Conservation (phyloP, 257 asterid genomes). For the Lavandula angustifolia region DNA sequence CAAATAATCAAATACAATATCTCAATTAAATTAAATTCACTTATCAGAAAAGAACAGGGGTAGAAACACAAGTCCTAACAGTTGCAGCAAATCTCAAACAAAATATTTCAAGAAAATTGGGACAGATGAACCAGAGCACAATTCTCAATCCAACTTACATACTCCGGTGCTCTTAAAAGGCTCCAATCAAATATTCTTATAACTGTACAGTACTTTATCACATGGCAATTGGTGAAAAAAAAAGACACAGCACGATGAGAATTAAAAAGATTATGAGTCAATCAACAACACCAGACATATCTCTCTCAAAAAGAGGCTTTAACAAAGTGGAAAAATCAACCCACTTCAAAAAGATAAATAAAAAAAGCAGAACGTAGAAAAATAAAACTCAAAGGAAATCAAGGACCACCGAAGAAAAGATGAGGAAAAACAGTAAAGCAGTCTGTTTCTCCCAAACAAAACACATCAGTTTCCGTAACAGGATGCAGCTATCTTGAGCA, state of each 20-base stretch:
- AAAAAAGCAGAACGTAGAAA: conserved; percentile 29
- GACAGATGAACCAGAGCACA: conserved; percentile 11
- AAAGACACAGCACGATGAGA: conserved; percentile 22
- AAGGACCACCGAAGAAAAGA: conserved; percentile 33
- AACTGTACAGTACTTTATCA: conserved; percentile 27
- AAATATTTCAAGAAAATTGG: conserved; percentile 3
- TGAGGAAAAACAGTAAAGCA: conserved; percentile 19
- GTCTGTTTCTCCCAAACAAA: conserved; percentile 26
- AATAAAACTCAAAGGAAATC: conserved; percentile 27
- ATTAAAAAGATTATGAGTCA: conserved; percentile 35
- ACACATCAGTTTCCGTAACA: background rate
- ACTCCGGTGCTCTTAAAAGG: background rate
- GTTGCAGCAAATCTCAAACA: conserved; percentile 2
- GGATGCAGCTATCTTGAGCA: conserved; percentile 17
- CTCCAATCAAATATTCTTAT: background rate
- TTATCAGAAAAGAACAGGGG: conserved; percentile 1
- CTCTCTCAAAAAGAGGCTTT: conserved; percentile 37
- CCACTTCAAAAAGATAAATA: conserved; percentile 25
- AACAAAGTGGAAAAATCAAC: conserved; percentile 22
- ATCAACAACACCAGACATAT: conserved; percentile 34
- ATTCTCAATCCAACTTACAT: conserved; percentile 23
- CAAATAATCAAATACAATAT: conserved; percentile 5
- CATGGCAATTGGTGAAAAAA: conserved; percentile 12
- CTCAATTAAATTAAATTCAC: background rate
- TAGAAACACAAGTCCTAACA: background rate